phyloP scores from a whole-genome alignment of 2,329 filamentous ascomycete genomes.

The Ceratocystis cubensis region DNA sequence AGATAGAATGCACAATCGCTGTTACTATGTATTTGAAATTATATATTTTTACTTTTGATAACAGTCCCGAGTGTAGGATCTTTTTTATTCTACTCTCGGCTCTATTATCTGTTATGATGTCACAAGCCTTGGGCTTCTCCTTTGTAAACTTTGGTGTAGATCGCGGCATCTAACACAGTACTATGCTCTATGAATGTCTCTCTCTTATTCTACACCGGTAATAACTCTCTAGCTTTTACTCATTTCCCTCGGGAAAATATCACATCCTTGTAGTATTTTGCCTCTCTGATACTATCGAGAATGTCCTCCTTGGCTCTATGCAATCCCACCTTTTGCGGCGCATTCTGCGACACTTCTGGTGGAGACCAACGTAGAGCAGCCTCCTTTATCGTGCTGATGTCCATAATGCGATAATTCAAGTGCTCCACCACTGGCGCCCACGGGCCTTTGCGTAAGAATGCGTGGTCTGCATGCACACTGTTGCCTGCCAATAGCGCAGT shows the following conservation, averaged over 20 bases:
- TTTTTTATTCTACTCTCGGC: background rate
- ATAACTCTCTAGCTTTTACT: background rate
- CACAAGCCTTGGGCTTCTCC: background rate
- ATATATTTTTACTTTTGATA: slow-evolving; percentile 1
- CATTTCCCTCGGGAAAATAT: slow-evolving; percentile 42
- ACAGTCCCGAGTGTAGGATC: background rate
- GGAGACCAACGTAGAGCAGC: slow-evolving; percentile 70
- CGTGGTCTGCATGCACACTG: slow-evolving; percentile 78
- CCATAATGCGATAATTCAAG: slow-evolving; percentile 80
- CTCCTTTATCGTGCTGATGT: slow-evolving; percentile 89
- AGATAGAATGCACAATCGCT: background rate
- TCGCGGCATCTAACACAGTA: background rate
- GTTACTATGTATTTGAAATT: background rate
- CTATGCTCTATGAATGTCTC: background rate
- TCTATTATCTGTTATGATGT: background rate
- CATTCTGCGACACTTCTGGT: slow-evolving; percentile 43
- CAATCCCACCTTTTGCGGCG: slow-evolving; percentile 58
- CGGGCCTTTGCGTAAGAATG: slow-evolving; percentile 62
- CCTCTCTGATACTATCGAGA: slow-evolving; percentile 87
- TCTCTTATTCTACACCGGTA: background rate
- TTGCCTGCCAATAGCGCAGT: slow-evolving; percentile 76
- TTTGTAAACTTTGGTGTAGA: too few relatives aligned
- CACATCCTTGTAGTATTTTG: slow-evolving; percentile 62
- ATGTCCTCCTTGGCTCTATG: slow-evolving; percentile 87
- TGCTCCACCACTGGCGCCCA: slow-evolving; percentile 63